Base-by-base conservation (phyloP, 2,329 filamentous ascomycete species). In the Aspergillus vadensis region DNA sequence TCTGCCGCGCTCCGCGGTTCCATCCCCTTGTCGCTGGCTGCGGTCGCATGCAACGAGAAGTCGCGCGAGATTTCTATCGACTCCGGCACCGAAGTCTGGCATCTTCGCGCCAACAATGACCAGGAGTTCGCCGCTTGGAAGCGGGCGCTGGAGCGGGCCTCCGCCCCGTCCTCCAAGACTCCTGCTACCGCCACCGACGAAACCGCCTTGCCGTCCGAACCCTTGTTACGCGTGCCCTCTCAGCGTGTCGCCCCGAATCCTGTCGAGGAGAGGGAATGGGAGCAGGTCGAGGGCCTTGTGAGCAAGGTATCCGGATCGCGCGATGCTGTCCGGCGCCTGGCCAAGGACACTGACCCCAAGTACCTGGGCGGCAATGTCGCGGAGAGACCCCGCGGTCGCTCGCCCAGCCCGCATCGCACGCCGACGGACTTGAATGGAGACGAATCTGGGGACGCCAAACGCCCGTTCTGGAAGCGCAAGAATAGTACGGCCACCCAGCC, bases 11-110 rank as follows among this genome's bases (percentile, higher is more conserved):
- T 99, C 47, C 87, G 95, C 61, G 95, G 95, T 17, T 92, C 95
- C 7, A 95, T 99, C 55, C 95, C 95, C 0, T 83, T 99, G 8
- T 95, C 92, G 25, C 80, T 99, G 55, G 95, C 95, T 15, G 95
- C 92, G 4, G 90, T 99, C 61, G 91, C 93, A 3, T 92, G 92
- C 7, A 93, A 97, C 72, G 91, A 95, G 74, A 87, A 91, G 70
- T 87, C 91, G 39, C 86, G 92, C 65, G 94, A 98, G 75, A 97
- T 99, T 56, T 96, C 90, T 44, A 95, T 99, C 59, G 95, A 99
- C 74, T 98, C 95, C 0, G 95, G 95, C 1, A 93, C 95, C 2
- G 95, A 99, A 76, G 88, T 99, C 25, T 99, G 95, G 95, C 95
- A 98, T 78, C 81, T 99, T 30, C 89, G 88, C 69, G 92, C 95